phyloP scores from a whole-genome alignment of 164 flowering plant species.

The Saururus chinensis region DNA sequence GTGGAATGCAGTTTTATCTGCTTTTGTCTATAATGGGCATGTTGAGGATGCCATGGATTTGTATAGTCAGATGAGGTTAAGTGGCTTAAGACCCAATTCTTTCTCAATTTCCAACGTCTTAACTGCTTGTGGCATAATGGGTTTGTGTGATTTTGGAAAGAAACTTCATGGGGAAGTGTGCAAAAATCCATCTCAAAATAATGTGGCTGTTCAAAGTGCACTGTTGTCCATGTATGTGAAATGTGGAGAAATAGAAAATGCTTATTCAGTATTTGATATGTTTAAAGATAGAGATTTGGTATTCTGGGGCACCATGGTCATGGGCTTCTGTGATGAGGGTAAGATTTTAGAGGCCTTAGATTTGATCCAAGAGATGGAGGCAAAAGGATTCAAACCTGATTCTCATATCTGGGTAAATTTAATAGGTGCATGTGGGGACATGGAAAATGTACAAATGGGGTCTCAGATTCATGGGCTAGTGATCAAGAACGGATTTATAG shows the following conservation, averaged over 20 bases:
- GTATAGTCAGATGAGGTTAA: constrained; percentile 25
- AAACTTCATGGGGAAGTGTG: constrained; percentile 37
- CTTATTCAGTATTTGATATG: constrained; percentile 23
- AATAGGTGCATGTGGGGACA: constrained; percentile 26
- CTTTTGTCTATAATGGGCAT: constrained; percentile 21
- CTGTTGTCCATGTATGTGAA: constrained; percentile 47
- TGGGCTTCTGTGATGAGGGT: constrained; percentile 31
- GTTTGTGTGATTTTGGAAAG: constrained; percentile 29
- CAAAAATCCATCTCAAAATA: constrained; percentile 28
- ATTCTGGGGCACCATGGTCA: constrained; percentile 49
- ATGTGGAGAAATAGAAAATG: constrained; percentile 29
- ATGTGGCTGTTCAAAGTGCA: constrained; percentile 33
- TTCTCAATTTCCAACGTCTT: constrained; percentile 33
- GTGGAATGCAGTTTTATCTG: constrained; percentile 55
- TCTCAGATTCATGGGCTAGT: constrained; percentile 34
- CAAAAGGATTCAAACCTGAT: constrained; percentile 31
- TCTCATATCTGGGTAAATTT: constrained; percentile 31
- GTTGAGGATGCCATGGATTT: constrained; percentile 26
- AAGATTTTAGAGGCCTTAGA: constrained; percentile 29
- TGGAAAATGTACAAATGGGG: constrained; percentile 24
- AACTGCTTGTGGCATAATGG: constrained; percentile 26
- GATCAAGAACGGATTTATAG: constrained; percentile 26
- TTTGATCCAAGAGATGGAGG: constrained; percentile 21
- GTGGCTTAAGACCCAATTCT: constrained; percentile 19
- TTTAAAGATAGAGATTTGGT: constrained; percentile 34